A percentile compares a stretch with the other conserved stretches of the same genome.
phyloP scores from a whole-genome alignment of 331 rosid species.

The Rosa hybrid region DNA sequence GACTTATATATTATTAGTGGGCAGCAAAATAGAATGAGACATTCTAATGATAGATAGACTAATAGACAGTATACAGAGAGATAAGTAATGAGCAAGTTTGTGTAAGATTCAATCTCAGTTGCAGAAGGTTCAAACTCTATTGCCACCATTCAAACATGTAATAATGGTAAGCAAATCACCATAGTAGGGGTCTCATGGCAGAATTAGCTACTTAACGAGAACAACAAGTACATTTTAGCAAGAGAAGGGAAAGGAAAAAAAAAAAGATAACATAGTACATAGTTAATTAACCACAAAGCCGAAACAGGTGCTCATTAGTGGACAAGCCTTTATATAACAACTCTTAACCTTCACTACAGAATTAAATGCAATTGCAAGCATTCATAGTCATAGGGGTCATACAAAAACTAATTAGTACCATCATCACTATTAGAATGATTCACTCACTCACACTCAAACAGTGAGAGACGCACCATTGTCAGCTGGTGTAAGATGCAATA shows the following conservation, averaged over 20 bases:
- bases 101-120: neutral
- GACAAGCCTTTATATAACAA: neutral
- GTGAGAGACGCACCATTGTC: constrained; percentile 95
- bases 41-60: neutral
- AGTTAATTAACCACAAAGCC: neutral
- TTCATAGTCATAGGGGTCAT: neutral
- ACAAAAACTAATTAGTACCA: neutral
- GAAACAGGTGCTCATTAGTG: neutral
- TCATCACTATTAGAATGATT: neutral
- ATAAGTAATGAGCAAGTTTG: neutral
- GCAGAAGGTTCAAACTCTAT: neutral
- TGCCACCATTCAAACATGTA: neutral
- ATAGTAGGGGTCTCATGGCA: neutral
- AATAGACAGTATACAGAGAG: neutral
- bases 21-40: neutral
- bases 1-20: neutral
- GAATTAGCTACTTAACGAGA: too few relatives aligned
- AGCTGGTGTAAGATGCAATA: constrained; percentile 69
- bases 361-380: neutral
- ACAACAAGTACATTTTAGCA: neutral
- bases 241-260: too few relatives aligned
- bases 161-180: neutral
- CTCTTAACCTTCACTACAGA: neutral
- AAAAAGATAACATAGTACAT: neutral
- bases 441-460: constrained; percentile 36